Evolutionary conservation across 352 stramenopile species (phyloP), one percentile per base, ranked within the genome.

Genomic region (Phytopythium kandeliae): DNA sequence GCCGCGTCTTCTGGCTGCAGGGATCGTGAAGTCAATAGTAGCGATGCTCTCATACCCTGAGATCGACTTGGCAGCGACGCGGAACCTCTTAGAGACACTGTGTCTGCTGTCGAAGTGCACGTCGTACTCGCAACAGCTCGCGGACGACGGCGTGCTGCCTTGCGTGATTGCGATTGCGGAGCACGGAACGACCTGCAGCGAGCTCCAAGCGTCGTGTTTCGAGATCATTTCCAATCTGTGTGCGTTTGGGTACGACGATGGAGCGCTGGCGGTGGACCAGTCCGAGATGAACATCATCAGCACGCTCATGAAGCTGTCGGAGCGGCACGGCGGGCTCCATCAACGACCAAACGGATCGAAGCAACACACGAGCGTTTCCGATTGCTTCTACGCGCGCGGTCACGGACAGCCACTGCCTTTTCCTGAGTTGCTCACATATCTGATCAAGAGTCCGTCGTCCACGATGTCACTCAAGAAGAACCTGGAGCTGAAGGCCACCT

Each of bases 151-250:
- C 0, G 61, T 83, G 10, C 54, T 92, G 30, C 56, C 74, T 2
- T 74, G 65, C 21, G 60, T 89, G 11, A 65, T 89, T 7, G 49
- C 52, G 13, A 56, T 92, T 24, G 73, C 69, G 26, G 78, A 88
- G 8, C 46, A 52, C 1, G 45, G 51, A 0, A 44, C 48, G 3
- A 41, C 57, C 30, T 61, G 58, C 28, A 22, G 35, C 13, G 67
- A 80, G 31, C 57, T 87, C 11, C 54, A 77, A 1, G 55, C 19
- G n/a, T 65, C 69, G 37, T 89, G 74, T 59, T 92, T 92, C 49
- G 76, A 86, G 51, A 69, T 92, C 19, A 68, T 90, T 28, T 86
- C 81, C 12, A 86, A 86, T 33, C 36, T 89, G 4, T 89, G 81
- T 43, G 68, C 63, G 2, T 54, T 77, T 28, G 60, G 84, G 54